Evolutionary conservation across 2,329 filamentous ascomycete genomes (phyloP).

Genomic region (Alternaria viburni): DNA sequence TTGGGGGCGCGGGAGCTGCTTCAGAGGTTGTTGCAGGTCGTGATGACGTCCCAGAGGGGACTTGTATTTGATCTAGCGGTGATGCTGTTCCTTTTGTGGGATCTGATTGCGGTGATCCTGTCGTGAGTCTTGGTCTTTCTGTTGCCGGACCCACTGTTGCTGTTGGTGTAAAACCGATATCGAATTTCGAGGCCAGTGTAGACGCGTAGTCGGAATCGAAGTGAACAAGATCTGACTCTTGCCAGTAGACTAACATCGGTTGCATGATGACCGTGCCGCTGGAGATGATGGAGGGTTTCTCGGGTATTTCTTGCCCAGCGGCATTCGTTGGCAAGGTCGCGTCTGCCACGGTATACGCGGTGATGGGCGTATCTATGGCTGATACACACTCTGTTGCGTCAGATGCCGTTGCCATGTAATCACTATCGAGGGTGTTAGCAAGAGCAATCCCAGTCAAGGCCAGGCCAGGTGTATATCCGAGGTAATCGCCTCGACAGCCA

Average conservation of each 20-base stretch:
- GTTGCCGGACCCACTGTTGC: not conserved
- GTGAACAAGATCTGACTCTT: not conserved
- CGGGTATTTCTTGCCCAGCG: not conserved
- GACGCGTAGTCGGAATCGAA: not conserved
- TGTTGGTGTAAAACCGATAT: not conserved
- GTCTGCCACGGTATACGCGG: not conserved
- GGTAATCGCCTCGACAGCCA: not conserved
- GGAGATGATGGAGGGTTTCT: not conserved
- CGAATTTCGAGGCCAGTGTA: not conserved
- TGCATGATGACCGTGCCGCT: not conserved
- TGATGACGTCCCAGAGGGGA: rapidly evolving
- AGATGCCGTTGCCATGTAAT: not conserved
- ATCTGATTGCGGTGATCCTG: not conserved
- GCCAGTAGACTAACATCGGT: not conserved
- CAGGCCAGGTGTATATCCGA: not conserved
- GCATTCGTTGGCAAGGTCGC: not conserved
- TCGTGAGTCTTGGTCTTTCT: not conserved
- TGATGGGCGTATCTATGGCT: not conserved
- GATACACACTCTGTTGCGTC: not conserved
- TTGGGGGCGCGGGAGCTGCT: too few species aligned
- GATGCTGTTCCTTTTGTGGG: not conserved
- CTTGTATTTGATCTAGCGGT: not conserved
- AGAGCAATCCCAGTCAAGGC: not conserved
- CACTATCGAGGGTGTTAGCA: not conserved
- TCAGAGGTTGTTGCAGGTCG: not conserved